phyloP scores from a whole-genome alignment of 805 yeast species.

The Candida patagonica region DNA sequence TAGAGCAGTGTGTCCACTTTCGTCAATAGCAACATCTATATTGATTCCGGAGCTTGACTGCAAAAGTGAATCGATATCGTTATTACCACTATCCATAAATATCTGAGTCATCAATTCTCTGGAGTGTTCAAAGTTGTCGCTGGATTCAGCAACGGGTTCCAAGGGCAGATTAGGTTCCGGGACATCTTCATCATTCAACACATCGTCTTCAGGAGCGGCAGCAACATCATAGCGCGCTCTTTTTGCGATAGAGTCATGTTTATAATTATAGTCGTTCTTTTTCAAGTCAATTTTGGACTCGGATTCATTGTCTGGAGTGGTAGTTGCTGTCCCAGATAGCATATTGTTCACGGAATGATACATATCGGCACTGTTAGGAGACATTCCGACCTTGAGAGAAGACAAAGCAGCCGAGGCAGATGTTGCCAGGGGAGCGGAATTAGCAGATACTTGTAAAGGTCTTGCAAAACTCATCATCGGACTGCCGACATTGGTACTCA shows the following conservation, averaged over 20 bases:
- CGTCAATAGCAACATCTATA: conserved; percentile 84
- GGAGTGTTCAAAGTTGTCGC: conserved; percentile 28
- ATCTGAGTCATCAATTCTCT: conserved; percentile 41
- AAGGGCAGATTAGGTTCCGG: conserved; percentile 26
- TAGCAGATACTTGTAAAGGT: conserved; percentile 14
- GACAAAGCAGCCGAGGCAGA: conserved; percentile 19
- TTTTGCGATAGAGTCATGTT: background rate
- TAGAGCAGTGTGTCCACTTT: conserved; percentile 82
- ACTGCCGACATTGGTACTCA: background rate
- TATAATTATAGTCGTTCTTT: background rate
- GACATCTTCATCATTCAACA: conserved; percentile 17
- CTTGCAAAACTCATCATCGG: conserved; percentile 12
- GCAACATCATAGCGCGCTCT: background rate
- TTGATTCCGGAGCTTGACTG: conserved; percentile 31
- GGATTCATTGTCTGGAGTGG: background rate
- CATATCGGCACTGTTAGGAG: conserved; percentile 1
- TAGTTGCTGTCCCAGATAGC: background rate
- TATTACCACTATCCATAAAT: conserved; percentile 37
- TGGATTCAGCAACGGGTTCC: conserved; percentile 33
- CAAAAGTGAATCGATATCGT: conserved; percentile 25
- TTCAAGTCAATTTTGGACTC: background rate
- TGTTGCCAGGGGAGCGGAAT: conserved; percentile 14
- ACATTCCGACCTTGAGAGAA: conserved; percentile 9
- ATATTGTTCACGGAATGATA: background rate
- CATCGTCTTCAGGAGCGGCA: background rate